These are phyloP conservation scores for Podospora didyma DNA, from an alignment of 495 filamentous ascomycete species.

Conservation along the genomic window DNA sequence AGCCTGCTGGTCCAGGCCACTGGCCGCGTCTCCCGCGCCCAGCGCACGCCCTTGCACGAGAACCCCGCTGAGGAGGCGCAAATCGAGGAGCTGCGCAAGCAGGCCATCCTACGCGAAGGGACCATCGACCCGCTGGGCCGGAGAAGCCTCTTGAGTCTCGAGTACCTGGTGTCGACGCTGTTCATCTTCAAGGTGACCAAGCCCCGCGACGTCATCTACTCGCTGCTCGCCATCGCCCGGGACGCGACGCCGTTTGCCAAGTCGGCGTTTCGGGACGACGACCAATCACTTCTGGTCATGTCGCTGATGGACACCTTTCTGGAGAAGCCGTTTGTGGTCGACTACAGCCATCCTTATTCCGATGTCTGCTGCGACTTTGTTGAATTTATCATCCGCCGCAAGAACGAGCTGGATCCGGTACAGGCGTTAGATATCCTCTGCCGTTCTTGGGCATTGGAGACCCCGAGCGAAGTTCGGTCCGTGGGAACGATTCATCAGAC, in stretches of 20 bases:
- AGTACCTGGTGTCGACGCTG: constrained; percentile 30
- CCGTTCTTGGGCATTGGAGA: constrained; percentile 27
- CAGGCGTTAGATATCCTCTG: constrained; percentile 30
- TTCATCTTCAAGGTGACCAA: constrained; percentile 24
- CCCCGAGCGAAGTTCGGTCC: too few species aligned
- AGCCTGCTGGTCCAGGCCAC: constrained; percentile 32
- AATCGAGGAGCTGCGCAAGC: neutral
- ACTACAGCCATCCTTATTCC: constrained; percentile 27
- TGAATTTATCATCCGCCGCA: constrained; percentile 24
- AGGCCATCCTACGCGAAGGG: too few species aligned
- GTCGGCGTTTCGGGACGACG: constrained; percentile 2
- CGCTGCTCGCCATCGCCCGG: constrained; percentile 27
- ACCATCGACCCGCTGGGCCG: neutral
- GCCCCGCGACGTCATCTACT: constrained; percentile 30
- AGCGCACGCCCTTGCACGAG: neutral
- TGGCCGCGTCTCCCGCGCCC: constrained; percentile 26
- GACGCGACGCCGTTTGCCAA: constrained; percentile 19
- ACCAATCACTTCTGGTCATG: constrained; percentile 1
- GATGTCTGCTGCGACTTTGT: constrained; percentile 33
- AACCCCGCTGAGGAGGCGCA: neutral
- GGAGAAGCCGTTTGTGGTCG: constrained; percentile 23
- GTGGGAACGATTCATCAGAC: too few species aligned
- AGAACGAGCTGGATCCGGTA: constrained; percentile 1
- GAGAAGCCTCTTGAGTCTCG: constrained; percentile 17
- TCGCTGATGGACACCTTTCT: constrained; percentile 1